phyloP scores from a whole-genome alignment of 441 rosid species.

The California macrophylla region DNA sequence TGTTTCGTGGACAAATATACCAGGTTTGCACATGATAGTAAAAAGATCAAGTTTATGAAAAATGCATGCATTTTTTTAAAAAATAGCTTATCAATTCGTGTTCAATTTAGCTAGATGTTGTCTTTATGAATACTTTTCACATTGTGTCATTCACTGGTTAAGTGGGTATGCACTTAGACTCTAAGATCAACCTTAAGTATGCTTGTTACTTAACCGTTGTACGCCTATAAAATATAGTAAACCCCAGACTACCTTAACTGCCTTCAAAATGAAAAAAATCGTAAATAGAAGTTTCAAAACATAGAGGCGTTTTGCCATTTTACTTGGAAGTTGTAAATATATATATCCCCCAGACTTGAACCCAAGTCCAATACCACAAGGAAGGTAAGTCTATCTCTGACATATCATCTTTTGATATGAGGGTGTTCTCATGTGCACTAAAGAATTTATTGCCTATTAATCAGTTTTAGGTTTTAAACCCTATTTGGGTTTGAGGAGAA shows the following conservation, averaged over 20 bases:
- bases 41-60: neutral
- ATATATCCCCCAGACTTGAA: neutral
- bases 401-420: neutral
- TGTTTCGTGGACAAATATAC: constrained; percentile 94
- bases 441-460: neutral
- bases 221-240: neutral
- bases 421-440: neutral
- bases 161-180: neutral
- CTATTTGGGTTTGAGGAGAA: neutral
- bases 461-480: neutral
- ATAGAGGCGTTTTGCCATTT: neutral
- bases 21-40: constrained; percentile 44
- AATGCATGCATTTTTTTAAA: neutral
- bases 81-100: neutral
- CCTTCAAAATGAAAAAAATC: neutral
- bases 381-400: neutral
- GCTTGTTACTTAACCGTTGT: neutral
- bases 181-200: neutral
- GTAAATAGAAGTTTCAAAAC: neutral
- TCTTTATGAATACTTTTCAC: neutral
- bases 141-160: neutral
- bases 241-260: neutral
- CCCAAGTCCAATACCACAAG: neutral
- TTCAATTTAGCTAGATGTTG: neutral
- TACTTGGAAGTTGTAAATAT: neutral